A percentile compares a stretch with the other conserved stretches of the same genome.
These are phyloP conservation scores for Spergularia marina DNA, from an alignment of 148 eudicot genomes.

Conservation along the genomic window DNA sequence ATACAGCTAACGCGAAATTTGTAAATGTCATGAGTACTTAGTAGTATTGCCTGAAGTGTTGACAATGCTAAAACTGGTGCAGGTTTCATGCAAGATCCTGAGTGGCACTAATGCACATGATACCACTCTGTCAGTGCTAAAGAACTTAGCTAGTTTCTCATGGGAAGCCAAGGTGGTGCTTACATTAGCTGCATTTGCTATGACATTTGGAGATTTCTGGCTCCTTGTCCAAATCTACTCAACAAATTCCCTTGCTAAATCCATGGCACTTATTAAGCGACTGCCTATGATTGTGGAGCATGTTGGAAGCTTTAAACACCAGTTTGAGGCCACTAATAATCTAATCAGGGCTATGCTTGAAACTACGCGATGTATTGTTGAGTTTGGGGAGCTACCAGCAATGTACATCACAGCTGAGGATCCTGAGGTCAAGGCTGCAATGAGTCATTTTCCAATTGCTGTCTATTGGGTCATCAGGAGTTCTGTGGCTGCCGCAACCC, in stretches of 20 bases:
- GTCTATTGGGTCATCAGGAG: slow-evolving; percentile 48
- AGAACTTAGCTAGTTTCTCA: slow-evolving; percentile 27
- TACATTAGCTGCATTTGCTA: slow-evolving; percentile 44
- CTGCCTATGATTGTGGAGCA: slow-evolving; percentile 33
- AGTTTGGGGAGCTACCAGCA: slow-evolving; percentile 33
- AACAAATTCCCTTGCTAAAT: slow-evolving; percentile 39
- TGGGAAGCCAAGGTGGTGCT: slow-evolving; percentile 59
- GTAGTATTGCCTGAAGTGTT: background rate
- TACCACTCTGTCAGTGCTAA: slow-evolving; percentile 35
- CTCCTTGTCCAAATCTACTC: slow-evolving; percentile 44
- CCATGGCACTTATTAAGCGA: slow-evolving; percentile 48
- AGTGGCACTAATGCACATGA: slow-evolving; percentile 37
- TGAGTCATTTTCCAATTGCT: slow-evolving; percentile 39
- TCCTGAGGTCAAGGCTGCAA: slow-evolving; percentile 29
- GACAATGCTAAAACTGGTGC: background rate
- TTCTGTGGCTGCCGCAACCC: slow-evolving; percentile 34
- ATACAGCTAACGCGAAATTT: no score
- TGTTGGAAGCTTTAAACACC: slow-evolving; percentile 23
- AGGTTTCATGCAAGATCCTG: slow-evolving; percentile 41
- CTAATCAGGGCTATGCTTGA: slow-evolving; percentile 40
- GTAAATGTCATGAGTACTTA: background rate
- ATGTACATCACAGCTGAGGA: slow-evolving; percentile 27
- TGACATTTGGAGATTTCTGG: slow-evolving; percentile 52
- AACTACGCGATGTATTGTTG: slow-evolving; percentile 31
- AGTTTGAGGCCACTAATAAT: slow-evolving; percentile 37